Base-by-base conservation (phyloP, 306 rosid species). In the Ormosia semicastrata region DNA sequence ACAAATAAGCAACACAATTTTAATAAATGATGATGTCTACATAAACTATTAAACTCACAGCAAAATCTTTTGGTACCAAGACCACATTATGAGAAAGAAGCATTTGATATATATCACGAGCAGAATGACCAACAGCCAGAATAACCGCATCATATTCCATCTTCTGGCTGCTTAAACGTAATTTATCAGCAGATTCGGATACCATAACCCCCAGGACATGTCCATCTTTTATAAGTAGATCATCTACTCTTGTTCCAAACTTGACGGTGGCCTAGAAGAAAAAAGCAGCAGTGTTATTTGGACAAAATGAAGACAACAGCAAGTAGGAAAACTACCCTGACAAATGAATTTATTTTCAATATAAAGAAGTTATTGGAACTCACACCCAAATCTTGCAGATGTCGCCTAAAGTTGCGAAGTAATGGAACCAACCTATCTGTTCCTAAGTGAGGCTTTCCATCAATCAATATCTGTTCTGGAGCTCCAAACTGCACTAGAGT, bases 111-210 rank as follows among this genome's bases (percentile, higher is more conserved):
- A 82, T 71, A 85, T 95, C 98, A 49, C 99, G 96, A 37, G 99
- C 99, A 85, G 98, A 95, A 93, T 95, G 99, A 69, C 99, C 99
- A 76, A 95, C 97, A 33, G 98, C 99, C 83, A 95, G 87, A 86
- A 95, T 85, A 78, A 92, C 89, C 72, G 96, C 96, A 89, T 95
- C 97, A 71, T 32, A 92, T 82, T 77, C 89, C 86, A 88, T 68
- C 86, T 88, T 90, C 85, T 93, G 90, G 73, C 91, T 80, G 65
- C 81, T 85, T 64, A 86, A 74, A 73, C 30, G 86, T 72, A 66
- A 82, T 71, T 80, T 83, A 66, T 92, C 92, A 63, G 85, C 83
- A 71, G 98, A 93, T 78, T 95, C 92, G 15, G 99, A 92, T 63
- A 79, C 90, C 85, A 59, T 85, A 77, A 92, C 89, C 77, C 99